Base-by-base conservation (phyloP, 2,329 filamentous ascomycete genomes). In the Aspergillus brasiliensis region DNA sequence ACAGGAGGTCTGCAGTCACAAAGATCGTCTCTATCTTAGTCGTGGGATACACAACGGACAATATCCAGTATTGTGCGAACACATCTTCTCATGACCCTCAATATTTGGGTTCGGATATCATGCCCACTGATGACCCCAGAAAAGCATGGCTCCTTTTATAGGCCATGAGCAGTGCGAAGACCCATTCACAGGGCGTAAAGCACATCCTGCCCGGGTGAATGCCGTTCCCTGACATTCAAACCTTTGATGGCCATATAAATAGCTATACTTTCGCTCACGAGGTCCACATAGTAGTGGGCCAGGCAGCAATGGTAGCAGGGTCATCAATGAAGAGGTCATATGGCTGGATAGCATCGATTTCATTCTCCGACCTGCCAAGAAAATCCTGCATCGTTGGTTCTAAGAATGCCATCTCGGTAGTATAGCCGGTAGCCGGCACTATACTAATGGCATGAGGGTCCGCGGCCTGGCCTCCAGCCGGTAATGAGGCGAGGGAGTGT, bases 301-400 rank as follows among this genome's bases (percentile, higher is more conserved):
- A 62, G 5, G 46, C 11, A 38, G 59, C 44, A 17, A 55, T 19
- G 8, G 40, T 28, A 28, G 53, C 34, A n/a, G 53, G 17, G 7
- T 53, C 60, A 10, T 60, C 57, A 5, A 60, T 57, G 2, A 28
- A 40, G n/a, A 57, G 51, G 31, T 49, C 25, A 28, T 27, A 48
- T 17, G 64, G 59, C 28, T 66, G 42, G 15, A 62, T 27, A 5
- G 61, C 17, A 11, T 61, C 61, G 10, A 67, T 64, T 46, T 67
- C 64, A 17, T 66, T 51, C 19, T 68, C 63, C 10, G 66, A 59
- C 59, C 63, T 62, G 11, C 61, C 64, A 8, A 69, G 58, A 21
- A 69, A 69, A 23, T 67, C 64, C 38, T 69, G 67, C 67, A 69
- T 65, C 11, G 67, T 69, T 2, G 67, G 67, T 40, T 69, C 64